Base-by-base conservation (phyloP, 2,329 filamentous ascomycete species). In the Uncinocarpus reesii region DNA sequence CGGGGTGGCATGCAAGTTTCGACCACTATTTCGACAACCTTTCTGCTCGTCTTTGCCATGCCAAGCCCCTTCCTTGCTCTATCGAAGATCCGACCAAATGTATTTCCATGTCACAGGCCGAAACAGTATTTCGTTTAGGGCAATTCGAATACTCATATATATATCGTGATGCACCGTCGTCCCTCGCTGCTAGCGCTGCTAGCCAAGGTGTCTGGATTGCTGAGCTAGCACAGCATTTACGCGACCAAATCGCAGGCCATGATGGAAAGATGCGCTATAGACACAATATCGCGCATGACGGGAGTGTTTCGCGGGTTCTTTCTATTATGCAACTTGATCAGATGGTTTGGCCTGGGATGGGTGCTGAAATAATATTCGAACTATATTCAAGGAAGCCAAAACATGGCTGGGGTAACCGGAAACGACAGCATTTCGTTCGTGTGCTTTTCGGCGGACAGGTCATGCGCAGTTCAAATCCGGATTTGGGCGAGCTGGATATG, bases 21-120 rank as follows among this genome's bases (percentile, higher is more conserved):
- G 86, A 92, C 60, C 86, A 88, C 64, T 92, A 92, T 68, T 92
- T 81, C 58, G 86, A 92, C 62, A 92, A 88, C 58, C 74, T 92
- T 1, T 87, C 84, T 0, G 81, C 85, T 0, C 75, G 85, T 0
- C 81, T 87, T 60, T 92, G 86, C 62, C 85, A 92, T 60, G 69
- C 65, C 15, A 85, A 83, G 58, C 77, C 83, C 0, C 69, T 89
- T 0, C 86, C 85, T 0, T 90, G 85, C 66, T 78, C 75, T 53
- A 62, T 75, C 5, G 64, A 72, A 15, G 54, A 57, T 40, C 67
- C 63, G 0, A 55, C 66, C 0, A 65, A 68, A 0, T 90, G 86
- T 59, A 68, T 89, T 34, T 75, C 75, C 2, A 78, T 80, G 56
- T 63, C 67, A 0, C 68, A 80, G 36, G 81, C 84, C 1, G 72